Percentiles rank a stretch among this genome's conserved stretches.
These are phyloP conservation scores for Jatropha podagrica DNA, from an alignment of 441 rosid species.

Conservation along the genomic window DNA sequence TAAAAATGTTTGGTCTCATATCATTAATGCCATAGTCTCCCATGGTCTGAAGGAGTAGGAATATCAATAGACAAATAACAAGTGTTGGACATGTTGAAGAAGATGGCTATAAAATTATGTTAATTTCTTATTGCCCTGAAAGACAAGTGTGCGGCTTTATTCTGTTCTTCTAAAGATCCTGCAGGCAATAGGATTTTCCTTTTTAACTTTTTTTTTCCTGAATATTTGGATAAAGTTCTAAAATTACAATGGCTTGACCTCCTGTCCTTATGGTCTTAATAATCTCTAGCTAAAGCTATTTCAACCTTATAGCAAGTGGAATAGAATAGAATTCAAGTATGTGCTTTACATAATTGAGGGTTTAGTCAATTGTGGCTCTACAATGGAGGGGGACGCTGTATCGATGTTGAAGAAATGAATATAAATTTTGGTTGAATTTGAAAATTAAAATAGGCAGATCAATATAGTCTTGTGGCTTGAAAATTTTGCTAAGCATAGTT, in stretches of 20 bases:
- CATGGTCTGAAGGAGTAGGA: no score
- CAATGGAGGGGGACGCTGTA: no score
- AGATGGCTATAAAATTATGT: background rate
- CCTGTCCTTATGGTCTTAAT: background rate
- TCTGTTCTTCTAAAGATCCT: background rate
- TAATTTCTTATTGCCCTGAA: background rate
- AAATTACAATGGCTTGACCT: background rate
- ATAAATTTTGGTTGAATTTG: background rate
- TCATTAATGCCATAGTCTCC: no score
- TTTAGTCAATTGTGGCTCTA: no score
- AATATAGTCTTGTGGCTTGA: background rate
- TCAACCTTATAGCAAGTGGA: background rate
- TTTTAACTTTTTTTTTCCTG: background rate
- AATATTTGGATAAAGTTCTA: background rate
- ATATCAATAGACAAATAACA: background rate
- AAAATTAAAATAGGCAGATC: background rate
- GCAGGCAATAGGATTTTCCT: no score
- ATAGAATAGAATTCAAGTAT: background rate
- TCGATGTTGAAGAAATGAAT: no score
- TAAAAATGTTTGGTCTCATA: no score
- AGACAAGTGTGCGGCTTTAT: background rate
- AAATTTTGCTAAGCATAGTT: background rate
- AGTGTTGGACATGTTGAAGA: background rate
- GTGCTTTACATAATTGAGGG: no score
- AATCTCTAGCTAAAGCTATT: background rate